A percentile compares a stretch with the other conserved stretches of the same genome.
These are phyloP conservation scores for Maudiozyma barnettii DNA, from an alignment of 805 yeast genomes.

Conservation along the genomic window DNA sequence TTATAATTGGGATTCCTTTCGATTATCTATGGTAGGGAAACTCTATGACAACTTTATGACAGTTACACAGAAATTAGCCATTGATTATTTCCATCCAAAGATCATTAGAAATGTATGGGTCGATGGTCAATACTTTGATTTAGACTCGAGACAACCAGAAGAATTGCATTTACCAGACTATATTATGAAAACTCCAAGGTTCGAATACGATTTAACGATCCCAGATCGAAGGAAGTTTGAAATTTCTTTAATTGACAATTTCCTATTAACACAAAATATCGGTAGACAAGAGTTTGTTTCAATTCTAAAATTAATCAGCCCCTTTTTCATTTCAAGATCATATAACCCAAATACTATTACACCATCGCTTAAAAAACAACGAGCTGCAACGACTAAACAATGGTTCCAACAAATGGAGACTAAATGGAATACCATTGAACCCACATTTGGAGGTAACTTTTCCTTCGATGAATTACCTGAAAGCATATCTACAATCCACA, in stretches of 20 bases:
- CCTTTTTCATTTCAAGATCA: slow-evolving; percentile 35
- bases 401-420: slow-evolving; percentile 25
- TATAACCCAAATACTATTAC: slow-evolving; percentile 25
- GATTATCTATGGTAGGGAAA: slow-evolving; percentile 42
- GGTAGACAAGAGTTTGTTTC: slow-evolving; percentile 37
- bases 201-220: slow-evolving; percentile 25
- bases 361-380: slow-evolving; percentile 19
- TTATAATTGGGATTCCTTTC: slow-evolving; percentile 32
- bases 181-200: slow-evolving; percentile 15
- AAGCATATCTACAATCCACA: slow-evolving; percentile 12
- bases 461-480: slow-evolving; percentile 13
- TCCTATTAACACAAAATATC: slow-evolving; percentile 41
- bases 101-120: slow-evolving; percentile 46
- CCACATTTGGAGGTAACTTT: not conserved
- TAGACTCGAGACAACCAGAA: slow-evolving; percentile 17
- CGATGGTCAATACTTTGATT: slow-evolving; percentile 29
- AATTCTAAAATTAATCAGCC: slow-evolving; percentile 36
- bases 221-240: slow-evolving; percentile 32
- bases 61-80: slow-evolving; percentile 41
- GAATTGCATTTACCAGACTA: slow-evolving; percentile 12
- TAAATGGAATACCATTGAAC: slow-evolving; percentile 15
- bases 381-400: slow-evolving; percentile 13
- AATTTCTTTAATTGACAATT: slow-evolving; percentile 34
- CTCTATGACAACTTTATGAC: slow-evolving; percentile 44
- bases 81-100: slow-evolving; percentile 48